Evolutionary conservation across 768 basidiomycete genomes (phyloP).

Genomic region (Sarcodon aspratus): DNA sequence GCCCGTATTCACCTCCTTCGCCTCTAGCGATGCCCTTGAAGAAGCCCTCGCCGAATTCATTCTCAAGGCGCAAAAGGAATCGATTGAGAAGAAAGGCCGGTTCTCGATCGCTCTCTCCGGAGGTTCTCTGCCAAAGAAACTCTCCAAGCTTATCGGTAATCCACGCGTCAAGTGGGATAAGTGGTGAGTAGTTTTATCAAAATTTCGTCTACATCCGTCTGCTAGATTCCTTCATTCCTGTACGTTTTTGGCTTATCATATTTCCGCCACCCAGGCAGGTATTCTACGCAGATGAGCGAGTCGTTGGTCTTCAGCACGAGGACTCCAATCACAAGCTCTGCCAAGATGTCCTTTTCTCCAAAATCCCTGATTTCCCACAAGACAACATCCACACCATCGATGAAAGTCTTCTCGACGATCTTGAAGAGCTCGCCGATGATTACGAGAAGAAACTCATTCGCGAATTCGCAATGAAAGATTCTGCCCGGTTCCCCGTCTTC

Average conservation of each 20-base stretch:
- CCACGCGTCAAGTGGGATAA: conserved; percentile 81
- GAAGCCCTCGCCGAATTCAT: conserved; percentile 71
- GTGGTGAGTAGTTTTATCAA: conserved; percentile 46
- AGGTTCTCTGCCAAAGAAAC: conserved; percentile 78
- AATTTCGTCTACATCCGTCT: not conserved
- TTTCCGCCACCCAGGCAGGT: conserved; percentile 60
- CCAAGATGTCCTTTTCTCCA: conserved; percentile 60
- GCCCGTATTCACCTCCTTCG: conserved; percentile 67
- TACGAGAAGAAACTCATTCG: conserved; percentile 80
- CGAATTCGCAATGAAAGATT: conserved; percentile 86
- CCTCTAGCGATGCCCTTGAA: conserved; percentile 40
- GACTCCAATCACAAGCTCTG: conserved; percentile 89
- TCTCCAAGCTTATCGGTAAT: conserved; percentile 57
- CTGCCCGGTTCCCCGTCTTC: conserved; percentile 94
- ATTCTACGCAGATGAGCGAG: conserved; percentile 94
- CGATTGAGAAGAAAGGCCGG: conserved; percentile 77
- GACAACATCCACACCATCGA: conserved; percentile 83
- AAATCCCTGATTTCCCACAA: conserved; percentile 60
- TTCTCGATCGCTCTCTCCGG: conserved; percentile 94
- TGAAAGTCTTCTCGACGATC: conserved; percentile 46
- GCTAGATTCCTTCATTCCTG: not conserved
- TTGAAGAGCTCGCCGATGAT: conserved; percentile 70
- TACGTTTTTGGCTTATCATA: not conserved
- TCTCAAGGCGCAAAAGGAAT: conserved; percentile 77
- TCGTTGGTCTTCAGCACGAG: conserved; percentile 83